Evolutionary conservation across 768 basidiomycete genomes (phyloP), one percentile per base, ranked within the genome.

Genomic region (Mycena alexandri): DNA sequence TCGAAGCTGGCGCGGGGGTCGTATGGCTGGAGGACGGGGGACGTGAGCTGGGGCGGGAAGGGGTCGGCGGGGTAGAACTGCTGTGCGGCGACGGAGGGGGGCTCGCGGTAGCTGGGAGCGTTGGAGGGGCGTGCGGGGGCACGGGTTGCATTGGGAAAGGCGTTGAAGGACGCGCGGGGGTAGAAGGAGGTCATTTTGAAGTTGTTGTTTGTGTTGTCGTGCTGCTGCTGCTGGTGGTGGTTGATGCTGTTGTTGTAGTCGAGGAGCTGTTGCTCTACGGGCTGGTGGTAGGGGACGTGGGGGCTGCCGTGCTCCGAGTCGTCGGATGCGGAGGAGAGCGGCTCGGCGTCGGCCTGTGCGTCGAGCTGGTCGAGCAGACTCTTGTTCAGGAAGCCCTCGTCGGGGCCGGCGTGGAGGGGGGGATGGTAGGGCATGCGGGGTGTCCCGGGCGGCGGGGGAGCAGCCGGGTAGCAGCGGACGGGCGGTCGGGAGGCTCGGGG

Each of bases 331-430:
- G 85, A 82, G 41, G 79, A 84, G 62, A 84, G 76, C 52, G 90
- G 91, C 78, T 93, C 92, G 62, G 91, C 86, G 86, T 94, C 93
- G 56, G 90, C 92, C 79, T 93, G 89, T 61, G 90, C 91, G 86
- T 94, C 89, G 75, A 95, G 86, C 46, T 90, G 91, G 79, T 92
- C 93, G 72, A 94, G 81, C 65, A 94, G 86, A 61, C 93, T 93
- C 77, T 90, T 90, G 83, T 94, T 94, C 77, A 94, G 93, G 74
- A 90, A 89, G 80, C 92, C 93, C 87, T 94, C 93, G 87, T 89
- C 90, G 63, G 79, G 59, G 17, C 53, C n/a, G 50, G 78, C 79
- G 74, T 79, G 77, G 69, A 74, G 76, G 70, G 81, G 75, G 64
- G 83, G 80, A 76, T n/a, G n/a, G n/a, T 83, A 77, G 79, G 86